These are phyloP conservation scores for Dittrichia graveolens DNA, from an alignment of 129 eudicot species.

Conservation along the genomic window DNA sequence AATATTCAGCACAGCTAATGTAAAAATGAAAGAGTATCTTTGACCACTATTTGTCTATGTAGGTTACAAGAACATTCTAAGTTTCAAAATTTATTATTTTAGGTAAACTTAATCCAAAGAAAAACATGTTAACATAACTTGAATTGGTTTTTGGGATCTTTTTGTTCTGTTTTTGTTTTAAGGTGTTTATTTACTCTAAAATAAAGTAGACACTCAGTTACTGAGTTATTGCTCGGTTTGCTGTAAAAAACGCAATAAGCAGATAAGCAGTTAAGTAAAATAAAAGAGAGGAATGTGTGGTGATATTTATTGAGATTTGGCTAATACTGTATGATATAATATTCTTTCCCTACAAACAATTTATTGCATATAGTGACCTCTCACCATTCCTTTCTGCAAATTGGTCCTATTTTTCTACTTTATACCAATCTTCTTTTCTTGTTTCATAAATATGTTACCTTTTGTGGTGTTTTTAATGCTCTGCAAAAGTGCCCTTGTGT, in stretches of 20 bases:
- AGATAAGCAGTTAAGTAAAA: too few relatives aligned
- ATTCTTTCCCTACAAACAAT: conserved; percentile 28
- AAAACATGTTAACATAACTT: too few relatives aligned
- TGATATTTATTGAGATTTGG: conserved; percentile 11
- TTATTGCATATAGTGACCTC: conserved; percentile 51
- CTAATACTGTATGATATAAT: background rate
- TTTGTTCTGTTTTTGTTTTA: too few relatives aligned
- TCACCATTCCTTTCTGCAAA: conserved; percentile 43
- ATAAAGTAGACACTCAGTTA: too few relatives aligned
- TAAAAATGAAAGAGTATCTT: conserved; percentile 12
- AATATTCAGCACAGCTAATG: conserved; percentile 36
- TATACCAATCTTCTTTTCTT: conserved; percentile 33
- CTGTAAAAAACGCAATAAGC: too few relatives aligned
- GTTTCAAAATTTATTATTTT: too few relatives aligned
- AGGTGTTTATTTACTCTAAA: too few relatives aligned
- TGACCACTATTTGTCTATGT: too few relatives aligned
- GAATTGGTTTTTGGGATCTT: too few relatives aligned
- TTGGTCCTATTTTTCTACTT: conserved; percentile 39
- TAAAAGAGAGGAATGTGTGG: background rate
- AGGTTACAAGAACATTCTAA: too few relatives aligned
- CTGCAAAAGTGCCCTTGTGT: conserved; percentile 38
- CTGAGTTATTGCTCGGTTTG: too few relatives aligned
- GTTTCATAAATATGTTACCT: conserved; percentile 37
- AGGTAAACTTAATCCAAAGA: too few relatives aligned
- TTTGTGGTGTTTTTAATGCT: conserved; percentile 34